Evolutionary conservation across 1,284 basidiomycete genomes (phyloP), one percentile per base, ranked within the genome.

Genomic region (Puccinia triticina): DNA sequence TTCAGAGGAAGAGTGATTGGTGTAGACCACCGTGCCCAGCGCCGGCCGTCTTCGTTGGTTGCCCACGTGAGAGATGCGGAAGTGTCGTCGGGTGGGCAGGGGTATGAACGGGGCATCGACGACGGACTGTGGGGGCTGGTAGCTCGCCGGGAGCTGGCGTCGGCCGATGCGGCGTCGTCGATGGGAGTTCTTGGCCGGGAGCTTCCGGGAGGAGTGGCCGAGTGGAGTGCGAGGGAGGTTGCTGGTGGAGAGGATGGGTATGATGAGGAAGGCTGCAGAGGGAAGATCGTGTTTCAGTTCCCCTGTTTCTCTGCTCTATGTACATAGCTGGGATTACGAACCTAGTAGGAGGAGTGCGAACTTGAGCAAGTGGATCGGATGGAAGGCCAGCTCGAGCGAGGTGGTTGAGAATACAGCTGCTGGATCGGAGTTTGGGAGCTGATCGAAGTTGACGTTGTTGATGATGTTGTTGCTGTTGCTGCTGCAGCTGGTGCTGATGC

Each of bases 61-160:
- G 21, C 77, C 77, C 4, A 80, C 12, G n/a, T 80, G 77, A 26
- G 77, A 80, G 21, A 80, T 40, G n/a, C 77, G 46, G 50, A 80
- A 80, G 55, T 80, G 77, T 8, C 77, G 48, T 46, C 77, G 50
- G 55, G 77, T 80, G 26, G 61, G 61, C 7, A 80, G 40, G 40
- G 77, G 67, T 57, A 80, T 23, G 32, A 80, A 80, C 1, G 77
- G 77, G 21, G 61, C 43, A 46, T 80, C 77, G n/a, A 77, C 48
- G n/a, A 64, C 57, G 21, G 74, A 76, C 29, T 76, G 50, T 18
- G 76, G 76, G 11, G 76, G 76, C 37, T 76, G 48, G 26, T 76
- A 76, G 43, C 16, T 76, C 29, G 53, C 74, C 32, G 74, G 74
- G 18, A 76, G 34, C 34, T 76, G 48, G 16, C 55, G 29, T 34